Conservation (phyloP, 371 early-diverging fungal species). For the Parasitella parasitica region DNA sequence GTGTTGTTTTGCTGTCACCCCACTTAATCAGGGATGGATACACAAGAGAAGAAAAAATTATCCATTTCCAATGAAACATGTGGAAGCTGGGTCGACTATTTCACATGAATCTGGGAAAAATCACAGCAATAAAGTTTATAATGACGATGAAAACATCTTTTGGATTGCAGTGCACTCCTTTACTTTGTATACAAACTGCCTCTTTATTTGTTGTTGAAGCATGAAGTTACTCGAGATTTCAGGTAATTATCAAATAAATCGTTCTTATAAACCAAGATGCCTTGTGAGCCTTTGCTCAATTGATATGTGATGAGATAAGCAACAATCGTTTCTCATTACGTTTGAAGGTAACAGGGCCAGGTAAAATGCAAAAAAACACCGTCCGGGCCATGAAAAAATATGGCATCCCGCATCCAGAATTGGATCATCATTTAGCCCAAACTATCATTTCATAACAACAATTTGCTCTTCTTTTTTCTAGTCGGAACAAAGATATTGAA, state of each 20-base stretch:
- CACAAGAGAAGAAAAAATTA: slow-evolving; percentile 21
- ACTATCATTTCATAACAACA: background rate
- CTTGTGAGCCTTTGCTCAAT: background rate
- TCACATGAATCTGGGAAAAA: slow-evolving; percentile 31
- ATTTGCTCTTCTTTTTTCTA: background rate
- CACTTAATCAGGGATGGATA: slow-evolving; percentile 44
- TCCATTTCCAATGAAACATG: slow-evolving; percentile 21
- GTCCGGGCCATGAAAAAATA: slow-evolving; percentile 38
- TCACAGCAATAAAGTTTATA: slow-evolving; percentile 2
- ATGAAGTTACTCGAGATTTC: background rate
- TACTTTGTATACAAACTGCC: background rate
- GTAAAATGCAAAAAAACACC: slow-evolving; percentile 35
- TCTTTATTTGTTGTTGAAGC: background rate
- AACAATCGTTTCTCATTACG: background rate
- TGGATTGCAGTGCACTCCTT: background rate
- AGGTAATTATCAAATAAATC: background rate
- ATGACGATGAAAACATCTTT: slow-evolving; percentile 1
- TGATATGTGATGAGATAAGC: slow-evolving; percentile 17
- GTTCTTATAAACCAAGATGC: too few species aligned
- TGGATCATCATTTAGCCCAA: slow-evolving; percentile 16
- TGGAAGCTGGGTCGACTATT: slow-evolving; percentile 19
- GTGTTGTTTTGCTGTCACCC: slow-evolving; percentile 51
- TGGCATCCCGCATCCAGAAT: background rate
- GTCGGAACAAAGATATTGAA: background rate
- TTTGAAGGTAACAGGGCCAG: slow-evolving; percentile 32